Evolutionary conservation across 345 rosid species (phyloP).

Genomic region (Eucalyptus cladocalyx): DNA sequence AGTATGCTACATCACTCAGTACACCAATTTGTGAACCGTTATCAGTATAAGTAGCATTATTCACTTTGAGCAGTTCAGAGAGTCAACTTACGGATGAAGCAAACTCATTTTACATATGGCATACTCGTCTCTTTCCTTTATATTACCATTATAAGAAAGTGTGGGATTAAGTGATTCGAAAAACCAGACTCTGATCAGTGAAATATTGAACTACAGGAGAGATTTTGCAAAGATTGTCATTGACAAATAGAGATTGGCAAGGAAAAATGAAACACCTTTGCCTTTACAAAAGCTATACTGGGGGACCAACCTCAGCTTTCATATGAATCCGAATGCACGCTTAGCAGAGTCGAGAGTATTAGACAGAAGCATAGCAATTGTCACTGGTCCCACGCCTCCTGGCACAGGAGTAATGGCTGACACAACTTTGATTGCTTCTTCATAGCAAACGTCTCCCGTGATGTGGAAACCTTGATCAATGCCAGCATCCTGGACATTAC

Average conservation of each 20-base stretch:
- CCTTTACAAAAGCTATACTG: neutral
- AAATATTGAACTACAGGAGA: neutral
- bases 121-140: neutral
- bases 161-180: too few relatives aligned
- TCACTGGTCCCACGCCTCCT: conserved; percentile 13
- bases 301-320: neutral
- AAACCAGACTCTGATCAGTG: neutral
- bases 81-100: neutral
- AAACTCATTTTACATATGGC: neutral
- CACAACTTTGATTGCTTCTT: conserved; percentile 9
- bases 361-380: conserved; percentile 14
- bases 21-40: neutral
- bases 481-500: neutral
- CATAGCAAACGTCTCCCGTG: conserved; percentile 13
- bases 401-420: conserved; percentile 18
- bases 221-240: neutral
- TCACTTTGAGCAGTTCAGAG: neutral
- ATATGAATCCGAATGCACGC: neutral
- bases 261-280: neutral
- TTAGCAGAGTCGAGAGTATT: conserved; percentile 15
- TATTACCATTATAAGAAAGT: too few relatives aligned
- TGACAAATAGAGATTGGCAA: neutral
- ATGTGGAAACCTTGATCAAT: neutral
- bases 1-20: neutral
- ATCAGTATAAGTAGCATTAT: neutral